Evolutionary conservation across 1,139 yeast genomes (phyloP), one percentile per base, ranked within the genome.

Genomic region (Petasospora fabianii): DNA sequence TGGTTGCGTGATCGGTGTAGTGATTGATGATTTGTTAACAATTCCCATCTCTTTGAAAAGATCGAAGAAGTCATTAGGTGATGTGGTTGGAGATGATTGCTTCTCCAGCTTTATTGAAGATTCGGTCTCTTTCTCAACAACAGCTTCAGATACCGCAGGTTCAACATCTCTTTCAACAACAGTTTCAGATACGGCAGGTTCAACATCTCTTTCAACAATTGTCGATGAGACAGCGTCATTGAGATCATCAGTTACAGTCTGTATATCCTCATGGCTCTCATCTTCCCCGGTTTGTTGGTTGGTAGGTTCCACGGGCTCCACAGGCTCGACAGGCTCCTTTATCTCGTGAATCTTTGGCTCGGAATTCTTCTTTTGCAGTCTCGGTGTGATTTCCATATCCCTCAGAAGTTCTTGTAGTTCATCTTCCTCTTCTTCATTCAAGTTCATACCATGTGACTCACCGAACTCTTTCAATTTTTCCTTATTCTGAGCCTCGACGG

Each of bases 21-120:
- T 32, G 5, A 3, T 36, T 6, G 41, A 29, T 7, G 31, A 28
- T 29, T 35, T 41, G 17, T 27, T 35, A n/a, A 53, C 48, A 4
- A 71, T 49, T 27, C 69, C 80, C 80, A 77, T 72, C 50, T 76
- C 81, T 33, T 67, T 63, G 22, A 74, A 56, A 17, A 77, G 54
- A 34, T 31, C 4, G 29, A 35, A 42, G n/a, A 74, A 49, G 47
- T 72, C 72, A 27, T 66, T 67, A 8, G 58, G 56, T 11, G 53
- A 14, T 4, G 17, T 20, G 5, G 15, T 8, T 20, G 33, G 26
- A 9, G 20, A 20, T 22, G 24, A 9, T 55, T 5, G 28, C 24
- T 11, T 12, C 24, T 21, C 10, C 11, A 6, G 21, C 22, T 20
- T 4, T 12, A 12, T 24, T 26, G 27, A 24, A 24, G 13, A 12